A percentile compares a stretch with the other conserved stretches of the same genome.
Evolutionary conservation across 1,284 basidiomycete species (phyloP).

Genomic region (Microbotryomycetes sp.): DNA sequence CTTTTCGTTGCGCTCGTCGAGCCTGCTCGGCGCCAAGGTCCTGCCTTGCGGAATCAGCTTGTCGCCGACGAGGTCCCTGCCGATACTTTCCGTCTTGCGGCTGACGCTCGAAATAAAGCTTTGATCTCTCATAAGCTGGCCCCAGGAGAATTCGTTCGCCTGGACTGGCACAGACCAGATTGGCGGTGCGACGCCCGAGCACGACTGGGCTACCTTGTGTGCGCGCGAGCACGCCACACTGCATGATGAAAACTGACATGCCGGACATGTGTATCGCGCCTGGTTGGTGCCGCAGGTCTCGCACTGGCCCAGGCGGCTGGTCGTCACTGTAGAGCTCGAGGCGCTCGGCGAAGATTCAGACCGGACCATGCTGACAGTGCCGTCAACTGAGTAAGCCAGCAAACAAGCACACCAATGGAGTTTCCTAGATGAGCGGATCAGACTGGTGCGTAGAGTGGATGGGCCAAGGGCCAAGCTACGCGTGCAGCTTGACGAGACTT

Average conservation of each 20-base stretch:
- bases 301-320: slow-evolving; percentile 16
- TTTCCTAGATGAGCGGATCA: no score
- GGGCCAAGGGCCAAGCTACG: no score
- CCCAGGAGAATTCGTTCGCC: slow-evolving; percentile 29
- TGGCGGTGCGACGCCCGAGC: slow-evolving; percentile 22
- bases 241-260: slow-evolving; percentile 21
- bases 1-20: slow-evolving; percentile 27
- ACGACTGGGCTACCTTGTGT: slow-evolving; percentile 15
- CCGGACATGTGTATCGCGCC: slow-evolving; percentile 26
- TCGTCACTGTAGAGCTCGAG: not conserved
- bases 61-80: slow-evolving; percentile 17
- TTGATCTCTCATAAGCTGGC: slow-evolving; percentile 28
- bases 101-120: slow-evolving; percentile 22
- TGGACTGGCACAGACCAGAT: slow-evolving; percentile 12
- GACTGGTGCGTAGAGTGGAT: no score
- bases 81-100: slow-evolving; percentile 15
- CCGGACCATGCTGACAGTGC: no score
- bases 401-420: no score
- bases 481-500: no score
- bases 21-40: slow-evolving; percentile 2
- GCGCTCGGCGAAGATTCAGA: not conserved
- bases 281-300: slow-evolving; percentile 8
- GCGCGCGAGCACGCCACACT: slow-evolving; percentile 24
- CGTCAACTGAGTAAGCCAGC: no score
- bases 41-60: slow-evolving; percentile 21